Evolutionary conservation across 1,284 basidiomycete genomes (phyloP).

Genomic region (Sanghuangporus weigelae): DNA sequence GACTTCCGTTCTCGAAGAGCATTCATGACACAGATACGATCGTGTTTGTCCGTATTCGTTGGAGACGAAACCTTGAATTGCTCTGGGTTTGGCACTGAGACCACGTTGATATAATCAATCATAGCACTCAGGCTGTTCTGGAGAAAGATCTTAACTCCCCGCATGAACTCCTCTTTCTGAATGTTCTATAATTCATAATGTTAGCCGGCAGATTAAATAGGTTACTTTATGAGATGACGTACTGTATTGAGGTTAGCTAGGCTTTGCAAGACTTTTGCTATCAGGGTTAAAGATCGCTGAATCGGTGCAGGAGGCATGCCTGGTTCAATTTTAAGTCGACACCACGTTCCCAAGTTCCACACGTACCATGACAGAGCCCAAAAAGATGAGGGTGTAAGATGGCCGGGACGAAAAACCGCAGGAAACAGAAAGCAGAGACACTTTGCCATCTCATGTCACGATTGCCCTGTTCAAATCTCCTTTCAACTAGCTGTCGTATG

Average conservation of each 20-base stretch:
- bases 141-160: slow-evolving; percentile 62
- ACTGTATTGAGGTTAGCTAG: slow-evolving; percentile 74
- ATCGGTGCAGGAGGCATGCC: slow-evolving; percentile 61
- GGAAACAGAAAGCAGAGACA: slow-evolving; percentile 80
- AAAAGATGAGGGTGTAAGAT: slow-evolving; percentile 76
- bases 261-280: slow-evolving; percentile 77
- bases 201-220: slow-evolving; percentile 8
- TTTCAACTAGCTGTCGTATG: slow-evolving; percentile 66
- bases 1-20: slow-evolving; percentile 49
- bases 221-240: slow-evolving; percentile 25
- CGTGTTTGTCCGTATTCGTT: slow-evolving; percentile 39
- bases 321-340: slow-evolving; percentile 24
- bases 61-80: slow-evolving; percentile 23
- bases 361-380: slow-evolving; percentile 65
- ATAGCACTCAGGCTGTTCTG: slow-evolving; percentile 55
- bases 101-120: slow-evolving; percentile 67
- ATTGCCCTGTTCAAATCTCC: slow-evolving; percentile 47
- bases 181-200: slow-evolving; percentile 35
- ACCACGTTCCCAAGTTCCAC: slow-evolving; percentile 44
- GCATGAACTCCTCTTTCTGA: slow-evolving; percentile 72
- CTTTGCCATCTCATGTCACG: slow-evolving; percentile 68
- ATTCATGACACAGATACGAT: slow-evolving; percentile 48
- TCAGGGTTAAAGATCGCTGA: slow-evolving; percentile 68
- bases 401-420: slow-evolving; percentile 79
- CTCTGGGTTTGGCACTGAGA: slow-evolving; percentile 54